A percentile compares a stretch with the other conserved stretches of the same genome.
Conservation (phyloP, 495 filamentous ascomycete genomes). For the Talaromyces wortmannii region DNA sequence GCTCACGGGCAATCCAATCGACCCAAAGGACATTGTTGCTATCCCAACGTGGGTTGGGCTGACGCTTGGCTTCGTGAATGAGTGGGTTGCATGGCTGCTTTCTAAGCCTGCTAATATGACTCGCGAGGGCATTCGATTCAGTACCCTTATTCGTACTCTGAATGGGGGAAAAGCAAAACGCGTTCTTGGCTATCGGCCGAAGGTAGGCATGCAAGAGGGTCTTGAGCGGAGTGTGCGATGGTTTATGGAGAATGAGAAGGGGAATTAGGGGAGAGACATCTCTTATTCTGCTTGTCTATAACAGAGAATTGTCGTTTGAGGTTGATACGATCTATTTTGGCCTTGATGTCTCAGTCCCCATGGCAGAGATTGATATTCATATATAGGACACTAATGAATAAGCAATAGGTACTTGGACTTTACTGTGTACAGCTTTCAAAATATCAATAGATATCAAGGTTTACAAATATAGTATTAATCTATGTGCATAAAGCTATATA, state of each 20-base stretch:
- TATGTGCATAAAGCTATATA: too few species aligned
- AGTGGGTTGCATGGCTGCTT: slow-evolving; percentile 2
- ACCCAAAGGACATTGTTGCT: background rate
- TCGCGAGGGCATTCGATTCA: slow-evolving; percentile 5
- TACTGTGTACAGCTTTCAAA: too few species aligned
- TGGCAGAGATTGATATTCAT: too few species aligned
- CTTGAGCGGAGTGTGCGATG: slow-evolving; percentile 54
- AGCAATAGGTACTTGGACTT: too few species aligned
- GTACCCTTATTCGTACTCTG: slow-evolving; percentile 8
- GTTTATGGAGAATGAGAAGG: slow-evolving; percentile 32
- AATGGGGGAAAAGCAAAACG: slow-evolving; percentile 64
- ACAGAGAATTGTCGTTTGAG: too few species aligned
- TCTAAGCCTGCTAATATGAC: slow-evolving; percentile 6
- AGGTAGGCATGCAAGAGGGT: slow-evolving; percentile 56
- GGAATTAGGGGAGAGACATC: too few species aligned
- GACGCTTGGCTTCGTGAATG: slow-evolving; percentile 2
- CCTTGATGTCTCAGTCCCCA: too few species aligned
- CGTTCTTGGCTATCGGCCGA: slow-evolving; percentile 59
- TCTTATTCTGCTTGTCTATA: too few species aligned
- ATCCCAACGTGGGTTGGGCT: slow-evolving; percentile 3
- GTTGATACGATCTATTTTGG: too few species aligned
- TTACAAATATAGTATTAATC: too few species aligned
- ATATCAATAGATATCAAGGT: too few species aligned
- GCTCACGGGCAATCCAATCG: background rate
- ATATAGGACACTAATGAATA: too few species aligned